Percentiles rank a stretch among this genome's conserved stretches.
Evolutionary conservation across 2,329 filamentous ascomycete species (phyloP).

Genomic region (Monilinia aucupariae): DNA sequence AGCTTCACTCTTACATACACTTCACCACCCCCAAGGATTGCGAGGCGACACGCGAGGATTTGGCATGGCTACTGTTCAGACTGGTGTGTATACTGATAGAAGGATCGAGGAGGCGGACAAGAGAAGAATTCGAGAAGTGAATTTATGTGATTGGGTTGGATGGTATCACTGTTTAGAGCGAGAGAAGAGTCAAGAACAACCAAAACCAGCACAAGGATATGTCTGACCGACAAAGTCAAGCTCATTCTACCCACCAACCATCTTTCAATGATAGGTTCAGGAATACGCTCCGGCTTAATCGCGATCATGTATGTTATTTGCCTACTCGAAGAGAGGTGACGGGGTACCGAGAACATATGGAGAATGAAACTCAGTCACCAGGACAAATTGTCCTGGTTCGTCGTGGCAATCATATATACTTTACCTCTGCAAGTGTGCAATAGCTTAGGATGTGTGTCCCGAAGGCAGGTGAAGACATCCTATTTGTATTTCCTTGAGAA

Average conservation of each 20-base stretch:
- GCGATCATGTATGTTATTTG: slow-evolving; percentile 72
- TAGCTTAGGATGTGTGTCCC: neutral
- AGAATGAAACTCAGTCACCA: slow-evolving; percentile 56
- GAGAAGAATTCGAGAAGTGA: neutral
- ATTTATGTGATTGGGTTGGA: neutral
- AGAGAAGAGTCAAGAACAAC: neutral
- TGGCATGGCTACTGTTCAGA: neutral
- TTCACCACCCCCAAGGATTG: neutral
- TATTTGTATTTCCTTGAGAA: neutral
- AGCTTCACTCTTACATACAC: neutral
- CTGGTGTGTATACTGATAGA: neutral
- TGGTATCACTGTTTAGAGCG: neutral
- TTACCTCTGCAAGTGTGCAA: slow-evolving; percentile 7
- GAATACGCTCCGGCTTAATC: slow-evolving; percentile 99
- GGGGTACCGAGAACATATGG: slow-evolving; percentile 77
- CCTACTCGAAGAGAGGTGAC: slow-evolving; percentile 52
- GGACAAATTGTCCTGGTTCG: slow-evolving; percentile 33
- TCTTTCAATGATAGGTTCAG: slow-evolving; percentile 77
- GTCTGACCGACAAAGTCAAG: slow-evolving; percentile 73
- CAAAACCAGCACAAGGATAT: slow-evolving; percentile 19
- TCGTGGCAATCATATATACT: slow-evolving; percentile 32
- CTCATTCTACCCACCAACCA: slow-evolving; percentile 77
- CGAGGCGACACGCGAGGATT: neutral
- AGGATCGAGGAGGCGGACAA: neutral
- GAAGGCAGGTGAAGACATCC: neutral